A percentile compares a stretch with the other conserved stretches of the same genome.
These are phyloP conservation scores for Blastobotrys indianensis DNA, from an alignment of 1,139 yeast species.

Conservation along the genomic window DNA sequence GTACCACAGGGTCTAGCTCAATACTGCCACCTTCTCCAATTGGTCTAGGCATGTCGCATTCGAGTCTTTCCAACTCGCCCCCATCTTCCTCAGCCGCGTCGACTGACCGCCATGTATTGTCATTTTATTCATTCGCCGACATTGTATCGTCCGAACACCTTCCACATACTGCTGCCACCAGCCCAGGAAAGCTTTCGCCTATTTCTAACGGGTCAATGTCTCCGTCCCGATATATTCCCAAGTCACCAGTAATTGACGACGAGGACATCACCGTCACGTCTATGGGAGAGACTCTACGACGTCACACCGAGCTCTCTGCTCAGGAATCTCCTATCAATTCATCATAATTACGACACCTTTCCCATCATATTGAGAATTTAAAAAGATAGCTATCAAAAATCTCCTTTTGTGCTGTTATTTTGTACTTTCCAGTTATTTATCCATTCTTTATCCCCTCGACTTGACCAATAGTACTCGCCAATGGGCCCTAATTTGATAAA, in stretches of 20 bases:
- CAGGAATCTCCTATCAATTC: not conserved
- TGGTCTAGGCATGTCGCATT: slow-evolving; percentile 6
- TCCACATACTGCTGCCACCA: slow-evolving; percentile 5
- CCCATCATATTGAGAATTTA: too few relatives aligned
- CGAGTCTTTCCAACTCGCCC: not conserved
- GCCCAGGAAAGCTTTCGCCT: slow-evolving; percentile 8
- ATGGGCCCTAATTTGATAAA: too few relatives aligned
- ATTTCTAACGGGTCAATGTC: slow-evolving; percentile 7
- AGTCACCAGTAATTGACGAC: slow-evolving; percentile 6
- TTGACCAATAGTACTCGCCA: too few relatives aligned
- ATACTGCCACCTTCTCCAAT: not conserved
- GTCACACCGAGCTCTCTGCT: slow-evolving; percentile 31
- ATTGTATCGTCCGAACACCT: slow-evolving; percentile 38
- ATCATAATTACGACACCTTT: too few relatives aligned
- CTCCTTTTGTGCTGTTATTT: too few relatives aligned
- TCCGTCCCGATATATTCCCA: slow-evolving; percentile 4
- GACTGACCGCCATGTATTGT: slow-evolving; percentile 44
- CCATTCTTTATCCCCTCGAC: too few relatives aligned
- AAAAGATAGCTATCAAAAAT: too few relatives aligned
- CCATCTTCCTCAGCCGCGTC: not conserved
- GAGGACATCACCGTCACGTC: slow-evolving; percentile 32
- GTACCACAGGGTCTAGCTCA: slow-evolving; percentile 2
- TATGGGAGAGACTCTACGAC: slow-evolving; percentile 39
- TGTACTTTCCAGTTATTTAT: too few relatives aligned
- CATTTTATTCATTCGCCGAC: slow-evolving; percentile 76